Conservation (phyloP, 1,284 basidiomycete genomes). For the Gymnopus androsaceus region DNA sequence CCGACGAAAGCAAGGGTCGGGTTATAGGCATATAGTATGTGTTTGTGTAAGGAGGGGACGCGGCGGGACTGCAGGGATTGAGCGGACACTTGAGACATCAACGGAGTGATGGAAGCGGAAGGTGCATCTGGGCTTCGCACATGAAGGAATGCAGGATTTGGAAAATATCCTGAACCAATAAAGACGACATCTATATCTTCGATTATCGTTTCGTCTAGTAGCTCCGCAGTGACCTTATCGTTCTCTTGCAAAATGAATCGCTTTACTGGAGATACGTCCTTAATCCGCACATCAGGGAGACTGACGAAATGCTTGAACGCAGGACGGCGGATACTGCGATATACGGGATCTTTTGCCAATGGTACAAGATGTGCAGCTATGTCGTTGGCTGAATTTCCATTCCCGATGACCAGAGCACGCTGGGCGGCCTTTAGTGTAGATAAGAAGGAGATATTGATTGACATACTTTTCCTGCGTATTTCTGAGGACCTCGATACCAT, state of each 20-base stretch:
- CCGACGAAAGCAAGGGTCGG: conserved; percentile 47
- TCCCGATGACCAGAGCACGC: conserved; percentile 47
- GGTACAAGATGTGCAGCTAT: conserved; percentile 44
- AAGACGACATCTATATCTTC: conserved; percentile 43
- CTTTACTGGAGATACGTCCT: conserved; percentile 41
- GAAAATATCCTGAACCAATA: conserved; percentile 47
- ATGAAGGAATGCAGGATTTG: conserved; percentile 43
- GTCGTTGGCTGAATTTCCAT: conserved; percentile 51
- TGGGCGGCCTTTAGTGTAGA: conserved; percentile 28
- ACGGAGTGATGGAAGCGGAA: conserved; percentile 17
- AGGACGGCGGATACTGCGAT: conserved; percentile 44
- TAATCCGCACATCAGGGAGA: conserved; percentile 42
- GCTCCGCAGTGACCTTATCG: conserved; percentile 33
- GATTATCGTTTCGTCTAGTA: conserved; percentile 38
- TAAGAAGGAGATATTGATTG: background rate
- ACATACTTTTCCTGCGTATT: conserved; percentile 42
- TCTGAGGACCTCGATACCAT: conserved; percentile 38
- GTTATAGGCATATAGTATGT: conserved; percentile 47
- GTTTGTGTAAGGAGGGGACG: conserved; percentile 42
- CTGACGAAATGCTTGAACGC: conserved; percentile 40
- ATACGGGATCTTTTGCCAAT: conserved; percentile 38
- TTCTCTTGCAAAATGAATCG: conserved; percentile 15
- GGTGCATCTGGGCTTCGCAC: conserved; percentile 25
- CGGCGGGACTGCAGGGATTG: conserved; percentile 31
- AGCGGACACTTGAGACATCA: conserved; percentile 23